Conservation (phyloP, 2,329 filamentous ascomycete genomes). For the Ceratocystis harringtonii region DNA sequence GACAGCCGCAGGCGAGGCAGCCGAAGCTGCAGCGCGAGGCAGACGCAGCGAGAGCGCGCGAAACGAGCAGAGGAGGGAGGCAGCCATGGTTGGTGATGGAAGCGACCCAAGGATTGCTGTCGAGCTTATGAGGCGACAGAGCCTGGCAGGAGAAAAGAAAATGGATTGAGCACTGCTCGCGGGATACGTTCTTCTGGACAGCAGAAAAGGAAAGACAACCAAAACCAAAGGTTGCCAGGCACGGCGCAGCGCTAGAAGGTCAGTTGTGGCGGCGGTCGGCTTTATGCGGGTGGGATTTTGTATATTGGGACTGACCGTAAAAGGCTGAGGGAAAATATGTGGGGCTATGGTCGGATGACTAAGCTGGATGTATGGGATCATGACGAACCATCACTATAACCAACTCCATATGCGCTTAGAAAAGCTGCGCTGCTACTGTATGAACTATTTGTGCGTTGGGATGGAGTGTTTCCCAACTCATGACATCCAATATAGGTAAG, state of each 20-base stretch:
- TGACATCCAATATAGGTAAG: no score
- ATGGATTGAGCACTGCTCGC: neutral
- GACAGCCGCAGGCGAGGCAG: neutral
- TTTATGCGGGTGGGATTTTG: neutral
- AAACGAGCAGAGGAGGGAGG: slow-evolving; percentile 19
- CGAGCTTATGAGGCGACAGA: no score
- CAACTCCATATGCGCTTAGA: no score
- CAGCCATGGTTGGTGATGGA: slow-evolving; percentile 12
- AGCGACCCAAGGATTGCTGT: neutral
- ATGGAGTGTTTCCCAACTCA: no score
- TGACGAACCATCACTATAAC: no score
- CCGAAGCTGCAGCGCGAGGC: slow-evolving; percentile 9
- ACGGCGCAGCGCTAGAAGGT: neutral
- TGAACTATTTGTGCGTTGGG: no score
- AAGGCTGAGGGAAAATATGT: slow-evolving; percentile 11
- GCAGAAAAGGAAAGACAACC: neutral
- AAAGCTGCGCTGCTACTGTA: no score
- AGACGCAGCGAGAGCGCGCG: slow-evolving; percentile 19
- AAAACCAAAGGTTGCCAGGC: neutral
- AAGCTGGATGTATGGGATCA: no score
- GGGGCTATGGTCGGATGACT: neutral
- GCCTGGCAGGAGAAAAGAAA: neutral
- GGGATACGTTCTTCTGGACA: neutral
- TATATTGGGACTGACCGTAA: neutral
- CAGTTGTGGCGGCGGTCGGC: neutral